Conservation (phyloP, 2,329 filamentous ascomycete species). For the Cercospora nicotianae region DNA sequence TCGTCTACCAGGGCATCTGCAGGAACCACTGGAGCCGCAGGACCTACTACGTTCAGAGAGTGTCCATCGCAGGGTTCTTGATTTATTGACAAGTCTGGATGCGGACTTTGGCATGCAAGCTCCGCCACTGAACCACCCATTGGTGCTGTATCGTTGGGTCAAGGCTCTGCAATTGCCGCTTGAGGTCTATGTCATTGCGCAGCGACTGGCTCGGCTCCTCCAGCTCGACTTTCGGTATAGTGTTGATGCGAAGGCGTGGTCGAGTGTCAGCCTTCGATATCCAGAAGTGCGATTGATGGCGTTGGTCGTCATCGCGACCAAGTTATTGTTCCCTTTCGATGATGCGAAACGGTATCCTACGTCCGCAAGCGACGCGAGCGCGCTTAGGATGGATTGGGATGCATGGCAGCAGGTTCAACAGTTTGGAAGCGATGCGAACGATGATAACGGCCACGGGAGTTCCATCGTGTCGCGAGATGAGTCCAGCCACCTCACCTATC, state of each 20-base stretch:
- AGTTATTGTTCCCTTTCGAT: slow-evolving; percentile 77
- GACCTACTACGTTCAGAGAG: slow-evolving; percentile 52
- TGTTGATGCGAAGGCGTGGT: slow-evolving; percentile 31
- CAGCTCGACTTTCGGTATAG: slow-evolving; percentile 58
- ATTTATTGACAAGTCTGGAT: slow-evolving; percentile 64
- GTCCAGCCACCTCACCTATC: slow-evolving; percentile 36
- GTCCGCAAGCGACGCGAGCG: slow-evolving; percentile 57
- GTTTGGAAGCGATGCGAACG: neutral
- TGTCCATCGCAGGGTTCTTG: slow-evolving; percentile 64
- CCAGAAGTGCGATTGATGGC: slow-evolving; percentile 75
- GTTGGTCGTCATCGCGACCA: slow-evolving; percentile 72
- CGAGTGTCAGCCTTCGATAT: slow-evolving; percentile 55
- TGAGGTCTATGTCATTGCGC: slow-evolving; percentile 63
- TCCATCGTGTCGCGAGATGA: slow-evolving; percentile 7
- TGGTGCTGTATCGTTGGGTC: slow-evolving; percentile 69
- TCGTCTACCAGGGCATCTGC: slow-evolving; percentile 63
- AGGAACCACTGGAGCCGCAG: slow-evolving; percentile 58
- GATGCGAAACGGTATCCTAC: slow-evolving; percentile 53
- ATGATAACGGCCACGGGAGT: slow-evolving; percentile 1
- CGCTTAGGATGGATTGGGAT: slow-evolving; percentile 68
- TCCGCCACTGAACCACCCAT: slow-evolving; percentile 69
- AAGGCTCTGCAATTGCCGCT: slow-evolving; percentile 73
- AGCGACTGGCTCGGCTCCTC: slow-evolving; percentile 56
- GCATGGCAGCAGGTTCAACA: slow-evolving; percentile 59
- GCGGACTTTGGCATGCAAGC: slow-evolving; percentile 68